Conservation (phyloP, 192 early-diverging fungal species). For the Jimgerdemannia flammicorona region DNA sequence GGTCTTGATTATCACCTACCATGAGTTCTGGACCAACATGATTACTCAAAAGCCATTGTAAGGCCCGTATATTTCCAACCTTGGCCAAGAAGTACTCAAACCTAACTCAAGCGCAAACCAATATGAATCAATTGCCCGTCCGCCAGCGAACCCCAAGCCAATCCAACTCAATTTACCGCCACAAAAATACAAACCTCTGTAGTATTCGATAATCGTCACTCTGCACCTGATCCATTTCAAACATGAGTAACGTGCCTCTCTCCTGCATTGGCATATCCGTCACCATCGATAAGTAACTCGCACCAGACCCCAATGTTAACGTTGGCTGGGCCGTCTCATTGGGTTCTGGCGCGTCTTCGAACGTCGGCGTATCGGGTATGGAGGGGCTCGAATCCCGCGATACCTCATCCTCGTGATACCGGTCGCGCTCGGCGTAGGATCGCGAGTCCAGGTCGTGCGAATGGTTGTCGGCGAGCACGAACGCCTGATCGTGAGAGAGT, state of each 20-base stretch:
- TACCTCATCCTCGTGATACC: neutral
- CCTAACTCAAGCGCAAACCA: neutral
- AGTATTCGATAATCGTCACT: conserved; percentile 5
- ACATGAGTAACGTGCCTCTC: neutral
- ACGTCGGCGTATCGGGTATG: neutral
- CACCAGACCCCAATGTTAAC: neutral
- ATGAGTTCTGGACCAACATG: neutral
- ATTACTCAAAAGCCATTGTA: conserved; percentile 4
- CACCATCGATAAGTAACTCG: neutral
- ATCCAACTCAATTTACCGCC: neutral
- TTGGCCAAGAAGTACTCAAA: conserved; percentile 13
- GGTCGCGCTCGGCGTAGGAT: neutral
- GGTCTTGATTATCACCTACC: neutral
- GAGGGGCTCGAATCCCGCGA: neutral
- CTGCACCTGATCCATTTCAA: conserved; percentile 7
- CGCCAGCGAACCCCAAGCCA: too few relatives aligned
- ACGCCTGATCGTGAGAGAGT: neutral
- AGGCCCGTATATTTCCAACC: conserved; percentile 8
- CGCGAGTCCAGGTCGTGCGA: neutral
- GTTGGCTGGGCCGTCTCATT: neutral
- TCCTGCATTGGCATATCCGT: neutral
- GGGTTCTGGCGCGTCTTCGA: neutral
- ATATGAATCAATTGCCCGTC: neutral
- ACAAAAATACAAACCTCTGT: conserved; percentile 4
- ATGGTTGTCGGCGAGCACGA: neutral